Evolutionary conservation across 768 basidiomycete genomes (phyloP).

Genomic region (Calocybe cyanea): DNA sequence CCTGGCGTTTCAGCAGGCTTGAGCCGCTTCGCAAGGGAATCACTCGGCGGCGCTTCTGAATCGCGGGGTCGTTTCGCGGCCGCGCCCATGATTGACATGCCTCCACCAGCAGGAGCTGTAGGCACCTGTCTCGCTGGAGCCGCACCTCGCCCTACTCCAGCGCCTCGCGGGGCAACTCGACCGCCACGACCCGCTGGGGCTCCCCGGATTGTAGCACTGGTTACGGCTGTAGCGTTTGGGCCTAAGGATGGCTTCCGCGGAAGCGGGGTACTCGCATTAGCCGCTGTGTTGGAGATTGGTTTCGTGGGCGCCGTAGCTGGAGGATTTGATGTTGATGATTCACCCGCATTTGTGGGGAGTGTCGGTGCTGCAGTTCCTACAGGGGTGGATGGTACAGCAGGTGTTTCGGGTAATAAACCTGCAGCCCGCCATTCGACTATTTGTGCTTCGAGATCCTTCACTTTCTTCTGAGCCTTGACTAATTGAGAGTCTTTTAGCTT

Average conservation of each 20-base stretch:
- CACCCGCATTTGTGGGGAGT: neutral
- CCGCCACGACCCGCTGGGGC: conserved; percentile 29
- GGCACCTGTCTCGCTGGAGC: conserved; percentile 22
- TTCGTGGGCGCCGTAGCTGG: conserved; percentile 7
- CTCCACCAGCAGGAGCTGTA: conserved; percentile 28
- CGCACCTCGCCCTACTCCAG: conserved; percentile 15
- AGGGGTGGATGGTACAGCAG: conserved; percentile 20
- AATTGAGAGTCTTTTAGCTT: conserved; percentile 73
- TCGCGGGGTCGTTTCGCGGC: conserved; percentile 64
- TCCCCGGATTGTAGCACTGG: conserved; percentile 20
- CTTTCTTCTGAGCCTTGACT: conserved; percentile 51
- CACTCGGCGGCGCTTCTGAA: conserved; percentile 34
- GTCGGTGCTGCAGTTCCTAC: conserved; percentile 18
- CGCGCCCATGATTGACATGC: conserved; percentile 61
- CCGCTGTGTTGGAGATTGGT: conserved; percentile 5
- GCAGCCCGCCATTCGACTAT: conserved; percentile 53
- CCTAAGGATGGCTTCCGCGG: conserved; percentile 17
- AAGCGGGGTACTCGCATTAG: conserved; percentile 5
- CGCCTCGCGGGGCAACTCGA: conserved; percentile 20
- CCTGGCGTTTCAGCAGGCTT: conserved; percentile 46
- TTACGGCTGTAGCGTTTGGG: conserved; percentile 17
- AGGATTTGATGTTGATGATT: conserved; percentile 16
- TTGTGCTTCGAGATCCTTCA: conserved; percentile 68
- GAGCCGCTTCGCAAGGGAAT: conserved; percentile 63
- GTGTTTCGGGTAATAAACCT: conserved; percentile 39